Evolutionary conservation across 305 asterid genomes (phyloP), one percentile per base, ranked within the genome.

Genomic region (Coffea humblotiana): DNA sequence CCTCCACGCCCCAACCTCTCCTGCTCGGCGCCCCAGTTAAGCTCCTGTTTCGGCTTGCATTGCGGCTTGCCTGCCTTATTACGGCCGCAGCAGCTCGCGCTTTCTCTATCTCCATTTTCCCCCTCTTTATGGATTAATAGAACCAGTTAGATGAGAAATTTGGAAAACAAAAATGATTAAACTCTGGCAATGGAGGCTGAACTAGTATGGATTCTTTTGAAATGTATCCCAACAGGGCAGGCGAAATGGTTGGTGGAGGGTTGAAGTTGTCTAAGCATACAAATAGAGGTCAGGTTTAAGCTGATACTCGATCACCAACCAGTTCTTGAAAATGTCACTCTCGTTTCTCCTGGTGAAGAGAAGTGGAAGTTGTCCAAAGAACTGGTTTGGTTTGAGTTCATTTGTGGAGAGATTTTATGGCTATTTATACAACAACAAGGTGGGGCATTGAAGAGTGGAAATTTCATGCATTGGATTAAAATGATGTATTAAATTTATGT

Each of bases 1-100:
- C 98, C 84, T 94, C 97, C 80, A 49, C 9, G 2, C 60, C 76
- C 92, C 94, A 88, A 60, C 71, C 84, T 61, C 91, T 83, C 72
- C 83, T 72, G 43, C 43, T 37, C 21, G 64, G 10, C 35, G 92
- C 78, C 78, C 91, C 76, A 58, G 87, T 83, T 4, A 77, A 47
- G 78, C 87, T 80, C 68, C 80, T 72, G 58, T 37, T 77, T 56
- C 78, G 71, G 4, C 74, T 76, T 14, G 78, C 78, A 37, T 56
- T 74, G 25, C 51, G 51, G 51, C 51, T 47, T 47, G 51, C 51
- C 6, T 47, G 51, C 51, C 51, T 47, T 47, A 4, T 47, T 47
- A 8, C 9, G 6, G 51, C 10, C 11, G 9, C 51, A 47, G 51
- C 1, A 47, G 11, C 51, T 47, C 51, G 51, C 9, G 51, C 13